phyloP scores from a whole-genome alignment of 148 eudicot genomes.

The Silene latifolia region DNA sequence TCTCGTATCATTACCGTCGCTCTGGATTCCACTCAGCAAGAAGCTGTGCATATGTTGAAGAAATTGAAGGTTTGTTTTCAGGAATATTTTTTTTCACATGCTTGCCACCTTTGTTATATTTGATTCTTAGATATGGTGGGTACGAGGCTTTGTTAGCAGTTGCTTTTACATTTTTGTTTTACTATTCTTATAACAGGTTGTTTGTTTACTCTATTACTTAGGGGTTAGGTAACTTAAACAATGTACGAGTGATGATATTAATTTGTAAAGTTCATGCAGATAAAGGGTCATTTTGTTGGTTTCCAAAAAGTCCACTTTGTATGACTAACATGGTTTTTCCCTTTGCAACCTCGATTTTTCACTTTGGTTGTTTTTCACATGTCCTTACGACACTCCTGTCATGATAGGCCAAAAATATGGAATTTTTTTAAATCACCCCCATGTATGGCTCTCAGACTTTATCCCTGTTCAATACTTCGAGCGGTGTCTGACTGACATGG shows the following conservation, averaged over 20 bases:
- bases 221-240: background rate
- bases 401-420: too few relatives aligned
- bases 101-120: background rate
- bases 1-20: constrained; percentile 46
- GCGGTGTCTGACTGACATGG: too few relatives aligned
- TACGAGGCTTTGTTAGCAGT: background rate
- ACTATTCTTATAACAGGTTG: background rate
- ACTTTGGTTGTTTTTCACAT: background rate
- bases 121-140: constrained; percentile 4
- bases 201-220: background rate
- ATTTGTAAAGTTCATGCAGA: background rate
- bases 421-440: background rate
- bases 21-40: constrained; percentile 73
- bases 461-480: too few relatives aligned
- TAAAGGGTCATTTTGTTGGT: background rate
- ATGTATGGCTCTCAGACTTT: background rate
- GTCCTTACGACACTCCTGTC: background rate
- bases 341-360: background rate
- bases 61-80: constrained; percentile 69
- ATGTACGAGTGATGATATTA: background rate
- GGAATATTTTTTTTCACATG: constrained; percentile 18
- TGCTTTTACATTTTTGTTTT: background rate
- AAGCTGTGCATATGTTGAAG: constrained; percentile 63
- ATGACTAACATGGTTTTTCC: background rate
- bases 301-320: background rate